Evolutionary conservation across 2,329 filamentous ascomycete species (phyloP), one percentile per base, ranked within the genome.

Genomic region (Botrytis paeoniae): DNA sequence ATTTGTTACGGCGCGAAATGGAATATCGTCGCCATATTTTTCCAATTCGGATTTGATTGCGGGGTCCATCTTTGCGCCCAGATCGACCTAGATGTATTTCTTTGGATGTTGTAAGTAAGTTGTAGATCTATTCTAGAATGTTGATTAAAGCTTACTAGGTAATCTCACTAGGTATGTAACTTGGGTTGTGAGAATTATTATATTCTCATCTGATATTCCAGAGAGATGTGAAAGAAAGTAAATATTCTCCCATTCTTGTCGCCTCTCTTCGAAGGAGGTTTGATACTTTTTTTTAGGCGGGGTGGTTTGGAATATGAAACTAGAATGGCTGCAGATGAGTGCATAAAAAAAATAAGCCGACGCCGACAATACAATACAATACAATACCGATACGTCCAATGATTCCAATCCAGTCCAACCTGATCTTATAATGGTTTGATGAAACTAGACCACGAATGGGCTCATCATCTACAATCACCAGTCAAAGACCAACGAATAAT

Each of bases 1-100:
- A 70, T 88, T 85, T 74, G 88, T 85, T 73, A 86, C 87, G 9
- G 93, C 93, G 81, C 91, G 92, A 84, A 98, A 97, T 61, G 94
- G 89, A 57, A 96, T 83, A 73, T 85, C 82, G 77, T 88, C 86
- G 79, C 91, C 85, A 80, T 89, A 86, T 75, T 85, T 85, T 48
- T 85, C 84, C 75, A 91, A 84, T 81, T 91, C 89, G 75, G 84
- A 83, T 73, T 83, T 77, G 75, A 90, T 82, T 74, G 80, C 76
- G 77, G 83, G 81, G 79, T 87, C 84, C 79, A 80, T 80, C 54
- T 69, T 77, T 66, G 43, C 60, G 32, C 35, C 43, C 35, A 65
- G 59, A 66, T 57, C n/a, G n/a, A 57, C n/a, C n/a, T 29, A 57
- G n/a, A 3, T 18, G 1, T n/a, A 29, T 71, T 22, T 37, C 63